phyloP scores from a whole-genome alignment of 1,284 basidiomycete species.

The Sporisorium iseilematis-ciliati region DNA sequence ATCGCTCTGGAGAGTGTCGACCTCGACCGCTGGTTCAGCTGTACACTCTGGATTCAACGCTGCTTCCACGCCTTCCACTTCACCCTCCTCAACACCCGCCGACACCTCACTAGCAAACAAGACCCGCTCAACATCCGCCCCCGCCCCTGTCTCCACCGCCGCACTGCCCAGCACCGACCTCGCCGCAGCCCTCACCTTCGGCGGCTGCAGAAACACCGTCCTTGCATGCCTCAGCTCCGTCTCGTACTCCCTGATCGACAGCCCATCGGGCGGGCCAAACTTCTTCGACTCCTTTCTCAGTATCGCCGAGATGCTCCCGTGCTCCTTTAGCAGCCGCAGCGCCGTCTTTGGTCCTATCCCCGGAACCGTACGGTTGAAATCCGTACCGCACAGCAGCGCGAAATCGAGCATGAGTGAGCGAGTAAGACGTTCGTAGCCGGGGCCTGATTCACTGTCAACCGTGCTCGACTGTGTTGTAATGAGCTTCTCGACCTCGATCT shows the following conservation, averaged over 20 bases:
- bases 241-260: constrained; percentile 55
- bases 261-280: constrained; percentile 56
- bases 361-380: constrained; percentile 66
- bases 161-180: constrained; percentile 26
- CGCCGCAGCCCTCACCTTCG: constrained; percentile 46
- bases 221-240: constrained; percentile 56
- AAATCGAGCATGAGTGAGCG: constrained; percentile 60
- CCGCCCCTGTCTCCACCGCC: constrained; percentile 8
- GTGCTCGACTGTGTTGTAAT: not conserved
- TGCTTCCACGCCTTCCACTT: not conserved
- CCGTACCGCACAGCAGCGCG: constrained; percentile 68
- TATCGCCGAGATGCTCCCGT: constrained; percentile 52
- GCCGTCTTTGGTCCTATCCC: constrained; percentile 59
- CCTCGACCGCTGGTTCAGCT: constrained; percentile 13
- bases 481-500: constrained; percentile 23
- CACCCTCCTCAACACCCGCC: not conserved
- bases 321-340: constrained; percentile 51
- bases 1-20: not conserved
- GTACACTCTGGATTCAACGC: constrained; percentile 13
- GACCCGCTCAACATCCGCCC: constrained; percentile 10
- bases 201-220: constrained; percentile 58
- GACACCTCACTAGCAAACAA: constrained; percentile 12
- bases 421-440: constrained; percentile 35
- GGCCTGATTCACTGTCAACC: not conserved
- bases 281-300: constrained; percentile 31